These are phyloP conservation scores for Nemania abortiva DNA, from an alignment of 2,329 filamentous ascomycete species.

Conservation along the genomic window DNA sequence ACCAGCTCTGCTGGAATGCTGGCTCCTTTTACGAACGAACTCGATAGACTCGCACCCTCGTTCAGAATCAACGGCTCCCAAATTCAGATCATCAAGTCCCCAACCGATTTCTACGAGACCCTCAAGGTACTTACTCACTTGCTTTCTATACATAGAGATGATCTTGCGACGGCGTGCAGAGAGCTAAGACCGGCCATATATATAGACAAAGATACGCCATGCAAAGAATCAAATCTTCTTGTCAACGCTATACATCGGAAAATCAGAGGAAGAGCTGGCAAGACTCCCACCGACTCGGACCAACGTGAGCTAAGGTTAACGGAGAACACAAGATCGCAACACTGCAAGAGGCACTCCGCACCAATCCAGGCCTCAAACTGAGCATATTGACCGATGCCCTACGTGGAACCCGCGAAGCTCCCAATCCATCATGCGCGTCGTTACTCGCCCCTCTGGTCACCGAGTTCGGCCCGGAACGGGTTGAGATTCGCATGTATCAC, in stretches of 20 bases:
- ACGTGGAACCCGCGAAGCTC: slow-evolving; percentile 90
- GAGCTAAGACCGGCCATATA: neutral
- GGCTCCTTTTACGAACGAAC: slow-evolving; percentile 72
- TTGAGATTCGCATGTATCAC: slow-evolving; percentile 97
- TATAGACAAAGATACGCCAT: slow-evolving; percentile 80
- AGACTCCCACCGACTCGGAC: slow-evolving; percentile 24
- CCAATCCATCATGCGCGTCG: slow-evolving; percentile 86
- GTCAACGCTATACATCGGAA: slow-evolving; percentile 97
- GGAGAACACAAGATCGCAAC: slow-evolving; percentile 71
- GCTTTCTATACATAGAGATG: neutral
- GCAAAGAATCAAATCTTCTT: slow-evolving; percentile 87
- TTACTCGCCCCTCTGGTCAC: slow-evolving; percentile 84
- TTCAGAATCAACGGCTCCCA: slow-evolving; percentile 87
- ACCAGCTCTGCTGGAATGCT: slow-evolving; percentile 57
- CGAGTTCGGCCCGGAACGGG: slow-evolving; percentile 85
- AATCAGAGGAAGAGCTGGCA: slow-evolving; percentile 87
- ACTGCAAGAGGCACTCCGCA: slow-evolving; percentile 78
- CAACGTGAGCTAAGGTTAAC: slow-evolving; percentile 34
- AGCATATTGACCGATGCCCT: slow-evolving; percentile 93
- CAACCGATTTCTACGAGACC: slow-evolving; percentile 89
- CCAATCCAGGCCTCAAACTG: slow-evolving; percentile 81
- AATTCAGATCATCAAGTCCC: slow-evolving; percentile 82
- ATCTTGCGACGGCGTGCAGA: slow-evolving; percentile 23
- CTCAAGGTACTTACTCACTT: slow-evolving; percentile 74
- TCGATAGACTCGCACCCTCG: slow-evolving; percentile 90